These are phyloP conservation scores for Candida lessepsii DNA, from an alignment of 805 yeast genomes.

Conservation along the genomic window DNA sequence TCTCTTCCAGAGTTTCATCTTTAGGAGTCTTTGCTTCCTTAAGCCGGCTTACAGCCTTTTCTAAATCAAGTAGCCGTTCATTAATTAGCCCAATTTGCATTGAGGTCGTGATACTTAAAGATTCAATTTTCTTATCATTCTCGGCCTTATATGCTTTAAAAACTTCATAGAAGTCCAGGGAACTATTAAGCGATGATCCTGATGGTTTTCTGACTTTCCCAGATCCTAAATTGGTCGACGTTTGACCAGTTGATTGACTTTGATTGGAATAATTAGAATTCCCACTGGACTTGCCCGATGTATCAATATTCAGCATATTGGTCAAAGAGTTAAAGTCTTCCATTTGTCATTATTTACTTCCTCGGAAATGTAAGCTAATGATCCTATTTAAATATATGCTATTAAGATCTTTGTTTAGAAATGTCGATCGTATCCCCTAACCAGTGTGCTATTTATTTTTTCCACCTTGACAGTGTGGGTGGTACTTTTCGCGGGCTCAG, in stretches of 20 bases:
- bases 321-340: conserved; percentile 2
- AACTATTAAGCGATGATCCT: background rate
- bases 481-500: too few relatives aligned
- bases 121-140: conserved; percentile 22
- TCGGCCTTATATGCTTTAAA: conserved; percentile 18
- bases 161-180: conserved; percentile 16
- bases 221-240: too few relatives aligned
- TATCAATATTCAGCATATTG: conserved; percentile 5
- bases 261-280: conserved; percentile 2
- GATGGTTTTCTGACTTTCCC: too few relatives aligned
- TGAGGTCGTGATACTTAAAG: conserved; percentile 16
- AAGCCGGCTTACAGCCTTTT: conserved; percentile 1
- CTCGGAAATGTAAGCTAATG: background rate
- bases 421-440: too few relatives aligned
- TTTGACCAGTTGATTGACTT: too few relatives aligned
- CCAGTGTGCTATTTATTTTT: too few relatives aligned
- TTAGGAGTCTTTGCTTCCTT: background rate
- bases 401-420: too few relatives aligned
- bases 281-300: background rate
- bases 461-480: too few relatives aligned
- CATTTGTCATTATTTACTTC: conserved; percentile 6
- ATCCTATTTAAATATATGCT: too few relatives aligned
- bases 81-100: conserved; percentile 14
- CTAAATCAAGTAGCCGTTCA: conserved; percentile 12
- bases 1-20: conserved; percentile 1